Evolutionary conservation across 768 basidiomycete species (phyloP), one percentile per base, ranked within the genome.

Genomic region (Naganishia kalamii): DNA sequence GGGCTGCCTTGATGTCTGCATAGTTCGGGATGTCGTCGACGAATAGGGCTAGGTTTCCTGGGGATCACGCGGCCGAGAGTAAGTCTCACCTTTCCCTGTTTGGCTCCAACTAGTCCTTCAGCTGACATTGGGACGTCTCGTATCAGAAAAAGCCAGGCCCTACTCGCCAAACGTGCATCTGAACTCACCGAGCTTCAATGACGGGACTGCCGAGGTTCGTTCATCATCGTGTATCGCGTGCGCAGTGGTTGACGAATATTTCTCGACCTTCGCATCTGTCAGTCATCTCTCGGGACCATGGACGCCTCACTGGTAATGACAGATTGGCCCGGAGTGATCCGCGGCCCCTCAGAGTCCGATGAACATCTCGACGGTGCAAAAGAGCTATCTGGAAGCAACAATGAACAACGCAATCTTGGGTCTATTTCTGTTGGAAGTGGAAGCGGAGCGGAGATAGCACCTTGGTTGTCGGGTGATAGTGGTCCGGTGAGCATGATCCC

Each of bases 391-490:
- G 60, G 32, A 5, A n/a, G 21, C 35, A 12, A 37, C 4, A 5
- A 13, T 13, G 32, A 57, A 7, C 15, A 25, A 19, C 29, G 43
- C 40, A 29, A 30, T 44, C 50, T 19, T 6, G 40, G 49, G 25
- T 21, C 23, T 40, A 15, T 40, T 21, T n/a, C 50, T 5, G 67
- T 62, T 40, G 65, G 68, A 1, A 71, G 66, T 23, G 70, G 62
- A 44, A 69, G 69, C 0, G 72, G 67, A 4, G 68, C 72, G 3
- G 75, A 74, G 47, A 77, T 77, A 59, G 76, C 76, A 21, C 76
- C 76, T 15, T 77, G 76, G 76, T 57, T 77, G 51, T 70, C 68
- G 60, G 76, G 75, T 23, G 76, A 77, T 57, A 41, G 17, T 19
- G 47, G 23, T 35, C 19, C 44, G 60, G 25, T 37, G 37, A 29